phyloP scores from a whole-genome alignment of 345 rosid species.

The Kernera saxatilis region DNA sequence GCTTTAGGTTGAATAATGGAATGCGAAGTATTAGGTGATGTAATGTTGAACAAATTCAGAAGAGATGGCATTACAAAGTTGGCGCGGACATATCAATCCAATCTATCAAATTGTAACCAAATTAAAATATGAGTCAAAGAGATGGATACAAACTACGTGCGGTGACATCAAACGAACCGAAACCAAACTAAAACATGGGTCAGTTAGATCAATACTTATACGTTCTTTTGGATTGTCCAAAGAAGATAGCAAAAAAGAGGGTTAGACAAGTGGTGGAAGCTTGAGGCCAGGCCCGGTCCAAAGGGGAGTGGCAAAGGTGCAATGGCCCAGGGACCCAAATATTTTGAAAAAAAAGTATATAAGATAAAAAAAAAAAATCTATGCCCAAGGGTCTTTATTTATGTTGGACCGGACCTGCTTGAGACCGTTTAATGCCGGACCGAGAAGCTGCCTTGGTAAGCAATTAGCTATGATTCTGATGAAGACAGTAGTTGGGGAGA shows the following conservation, averaged over 20 bases:
- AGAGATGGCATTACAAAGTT: neutral
- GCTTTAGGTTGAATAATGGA: neutral
- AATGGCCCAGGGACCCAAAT: no score
- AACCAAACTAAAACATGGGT: neutral
- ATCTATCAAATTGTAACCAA: neutral
- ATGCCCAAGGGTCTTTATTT: no score
- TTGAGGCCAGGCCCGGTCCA: no score
- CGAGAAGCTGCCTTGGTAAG: constrained; percentile 3
- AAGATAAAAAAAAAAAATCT: no score
- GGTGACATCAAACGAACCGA: neutral
- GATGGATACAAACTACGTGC: neutral
- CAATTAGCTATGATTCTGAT: neutral
- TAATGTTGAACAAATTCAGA: neutral
- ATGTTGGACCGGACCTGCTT: no score
- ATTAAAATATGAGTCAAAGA: no score
- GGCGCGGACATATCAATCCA: neutral
- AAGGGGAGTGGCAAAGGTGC: no score
- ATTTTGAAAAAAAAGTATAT: no score
- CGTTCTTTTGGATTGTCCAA: no score
- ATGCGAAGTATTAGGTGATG: neutral
- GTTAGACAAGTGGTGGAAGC: neutral
- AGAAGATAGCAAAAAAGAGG: no score
- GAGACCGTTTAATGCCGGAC: neutral
- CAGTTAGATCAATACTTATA: neutral
- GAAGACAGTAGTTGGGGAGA: neutral